Conservation (phyloP, 2,329 filamentous ascomycete species). For the Trichoderma koningii region DNA sequence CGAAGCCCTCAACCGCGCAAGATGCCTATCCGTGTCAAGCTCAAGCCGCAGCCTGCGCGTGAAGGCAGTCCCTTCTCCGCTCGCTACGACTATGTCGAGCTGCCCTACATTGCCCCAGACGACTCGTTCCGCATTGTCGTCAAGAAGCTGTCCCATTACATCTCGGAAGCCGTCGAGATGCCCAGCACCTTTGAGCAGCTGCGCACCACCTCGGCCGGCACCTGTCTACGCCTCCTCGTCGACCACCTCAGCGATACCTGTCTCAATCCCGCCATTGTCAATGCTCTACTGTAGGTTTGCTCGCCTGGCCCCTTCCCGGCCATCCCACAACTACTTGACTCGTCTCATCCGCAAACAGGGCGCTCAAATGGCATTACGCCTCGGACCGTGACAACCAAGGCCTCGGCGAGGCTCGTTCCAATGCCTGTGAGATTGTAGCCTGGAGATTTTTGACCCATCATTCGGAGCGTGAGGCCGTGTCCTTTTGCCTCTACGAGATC, state of each 20-base stretch:
- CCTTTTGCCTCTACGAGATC: constrained; percentile 74
- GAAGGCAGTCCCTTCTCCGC: constrained; percentile 43
- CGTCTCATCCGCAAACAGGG: constrained; percentile 50
- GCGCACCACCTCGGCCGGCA: constrained; percentile 64
- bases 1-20: neutral
- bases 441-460: constrained; percentile 75
- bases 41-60: constrained; percentile 39
- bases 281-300: constrained; percentile 67
- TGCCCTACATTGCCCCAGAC: constrained; percentile 59
- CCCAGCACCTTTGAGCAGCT: constrained; percentile 75
- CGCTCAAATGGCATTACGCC: constrained; percentile 74
- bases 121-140: constrained; percentile 66
- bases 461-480: constrained; percentile 71
- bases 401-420: constrained; percentile 67
- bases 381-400: constrained; percentile 64
- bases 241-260: constrained; percentile 64
- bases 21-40: constrained; percentile 45
- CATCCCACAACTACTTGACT: constrained; percentile 2
- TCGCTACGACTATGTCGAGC: constrained; percentile 39
- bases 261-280: constrained; percentile 70
- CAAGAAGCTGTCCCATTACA: constrained; percentile 67
- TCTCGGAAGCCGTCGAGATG: constrained; percentile 62
- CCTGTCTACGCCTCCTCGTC: constrained; percentile 59
- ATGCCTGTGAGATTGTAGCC: constrained; percentile 78
- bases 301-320: neutral